A percentile compares a stretch with the other conserved stretches of the same genome.
These are phyloP conservation scores for Debaryomyces coudertii DNA, from an alignment of 1,139 yeast species.

Conservation along the genomic window DNA sequence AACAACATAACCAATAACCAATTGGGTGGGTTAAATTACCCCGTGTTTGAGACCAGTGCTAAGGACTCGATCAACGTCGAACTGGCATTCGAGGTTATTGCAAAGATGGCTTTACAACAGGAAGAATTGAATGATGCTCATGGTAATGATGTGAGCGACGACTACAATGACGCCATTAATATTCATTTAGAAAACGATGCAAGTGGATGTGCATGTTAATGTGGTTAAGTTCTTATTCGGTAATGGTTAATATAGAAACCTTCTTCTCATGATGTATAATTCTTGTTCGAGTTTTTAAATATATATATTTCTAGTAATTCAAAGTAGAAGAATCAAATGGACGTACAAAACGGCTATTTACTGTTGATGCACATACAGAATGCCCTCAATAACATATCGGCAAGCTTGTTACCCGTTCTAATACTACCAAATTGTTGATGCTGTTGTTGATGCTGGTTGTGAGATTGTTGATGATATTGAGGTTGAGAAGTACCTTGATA, in stretches of 20 bases:
- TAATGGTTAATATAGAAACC: conserved; percentile 2
- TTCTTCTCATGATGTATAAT: not conserved
- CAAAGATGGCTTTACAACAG: conserved; percentile 89
- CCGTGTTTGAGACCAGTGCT: conserved; percentile 93
- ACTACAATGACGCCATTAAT: conserved; percentile 93
- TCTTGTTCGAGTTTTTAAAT: conserved; percentile 9
- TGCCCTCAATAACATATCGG: conserved; percentile 8
- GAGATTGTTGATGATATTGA: conserved; percentile 27
- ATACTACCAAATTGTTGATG: conserved; percentile 23
- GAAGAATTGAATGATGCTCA: conserved; percentile 88
- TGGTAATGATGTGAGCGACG: conserved; percentile 70
- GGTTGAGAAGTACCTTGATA: conserved; percentile 27
- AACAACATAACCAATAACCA: conserved; percentile 78
- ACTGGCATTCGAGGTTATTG: conserved; percentile 93
- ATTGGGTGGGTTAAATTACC: conserved; percentile 76
- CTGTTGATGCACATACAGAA: conserved; percentile 16
- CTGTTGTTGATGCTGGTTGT: conserved; percentile 24
- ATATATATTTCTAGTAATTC: conserved; percentile 6
- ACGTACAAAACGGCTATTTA: not conserved
- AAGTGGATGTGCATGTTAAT: conserved; percentile 74
- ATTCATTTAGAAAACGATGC: conserved; percentile 86
- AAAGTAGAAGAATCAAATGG: not conserved
- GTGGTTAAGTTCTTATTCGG: not conserved
- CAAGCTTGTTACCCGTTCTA: conserved; percentile 33
- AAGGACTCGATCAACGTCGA: conserved; percentile 94